Percentiles rank a stretch among this genome's conserved stretches.
phyloP scores from a whole-genome alignment of 139 green algal genomes.

The Ulvella scutata region DNA sequence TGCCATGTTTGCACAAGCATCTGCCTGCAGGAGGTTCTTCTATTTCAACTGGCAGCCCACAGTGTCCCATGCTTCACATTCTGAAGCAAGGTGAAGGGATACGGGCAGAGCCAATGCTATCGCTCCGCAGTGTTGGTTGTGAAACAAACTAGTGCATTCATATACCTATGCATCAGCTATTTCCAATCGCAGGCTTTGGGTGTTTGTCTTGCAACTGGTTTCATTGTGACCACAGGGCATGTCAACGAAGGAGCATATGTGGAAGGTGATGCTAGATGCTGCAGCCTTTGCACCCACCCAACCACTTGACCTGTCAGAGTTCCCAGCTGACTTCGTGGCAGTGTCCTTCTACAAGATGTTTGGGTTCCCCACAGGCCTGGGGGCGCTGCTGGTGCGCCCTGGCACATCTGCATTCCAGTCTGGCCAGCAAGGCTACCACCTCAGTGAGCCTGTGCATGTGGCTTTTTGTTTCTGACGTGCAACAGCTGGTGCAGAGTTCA shows the following conservation, averaged over 20 bases:
- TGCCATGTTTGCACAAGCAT: not conserved
- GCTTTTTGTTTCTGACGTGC: constrained; percentile 26
- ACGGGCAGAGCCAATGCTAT: no score
- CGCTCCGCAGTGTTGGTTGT: no score
- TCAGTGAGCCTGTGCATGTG: no score
- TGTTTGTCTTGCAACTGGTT: no score
- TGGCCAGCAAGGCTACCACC: no score
- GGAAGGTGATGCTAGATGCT: constrained; percentile 47
- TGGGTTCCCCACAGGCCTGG: constrained; percentile 51
- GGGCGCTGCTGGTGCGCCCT: constrained; percentile 37
- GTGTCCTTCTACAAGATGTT: constrained; percentile 72
- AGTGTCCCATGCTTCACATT: not conserved
- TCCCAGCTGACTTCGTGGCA: constrained; percentile 44
- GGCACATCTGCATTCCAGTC: no score
- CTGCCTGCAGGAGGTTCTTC: not conserved
- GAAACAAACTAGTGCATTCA: no score
- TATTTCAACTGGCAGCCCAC: not conserved
- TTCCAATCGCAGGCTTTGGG: no score
- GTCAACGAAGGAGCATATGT: not conserved
- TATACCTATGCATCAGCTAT: no score
- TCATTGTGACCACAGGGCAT: no score
- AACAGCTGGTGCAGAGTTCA: constrained; percentile 22
- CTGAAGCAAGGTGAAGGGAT: not conserved
- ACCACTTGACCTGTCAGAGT: constrained; percentile 37
- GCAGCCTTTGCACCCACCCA: constrained; percentile 49